These are phyloP conservation scores for Luzula sylvatica DNA, from an alignment of 176 grass and related monocot species.

Conservation along the genomic window DNA sequence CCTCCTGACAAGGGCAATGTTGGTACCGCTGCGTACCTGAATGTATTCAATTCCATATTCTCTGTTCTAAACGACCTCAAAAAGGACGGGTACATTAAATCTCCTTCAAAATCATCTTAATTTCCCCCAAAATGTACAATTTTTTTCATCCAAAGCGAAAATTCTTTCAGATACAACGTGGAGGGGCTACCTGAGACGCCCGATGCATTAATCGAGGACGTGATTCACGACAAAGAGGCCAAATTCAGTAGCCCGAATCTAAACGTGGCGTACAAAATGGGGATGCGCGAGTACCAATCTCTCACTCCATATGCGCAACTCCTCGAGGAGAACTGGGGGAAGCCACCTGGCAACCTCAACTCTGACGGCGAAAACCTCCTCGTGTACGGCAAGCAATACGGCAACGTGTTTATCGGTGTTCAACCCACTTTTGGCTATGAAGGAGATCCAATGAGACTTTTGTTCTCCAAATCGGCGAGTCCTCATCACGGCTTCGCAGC, in stretches of 20 bases:
- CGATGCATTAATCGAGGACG: slow-evolving; percentile 75
- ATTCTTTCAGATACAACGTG: slow-evolving; percentile 64
- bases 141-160: no score
- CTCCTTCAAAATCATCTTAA: not conserved
- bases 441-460: slow-evolving; percentile 92
- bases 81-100: slow-evolving; percentile 30
- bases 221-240: slow-evolving; percentile 98
- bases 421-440: slow-evolving; percentile 97
- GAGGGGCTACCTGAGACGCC: slow-evolving; percentile 73
- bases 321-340: slow-evolving; percentile 98
- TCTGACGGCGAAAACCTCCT: slow-evolving; percentile 87
- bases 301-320: slow-evolving; percentile 70
- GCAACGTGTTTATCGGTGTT: slow-evolving; percentile 93
- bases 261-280: slow-evolving; percentile 84
- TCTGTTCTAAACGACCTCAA: slow-evolving; percentile 68
- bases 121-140: not conserved
- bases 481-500: slow-evolving; percentile 95
- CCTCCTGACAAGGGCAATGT: slow-evolving; percentile 98
- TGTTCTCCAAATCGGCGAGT: slow-evolving; percentile 93
- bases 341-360: slow-evolving; percentile 86
- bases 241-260: slow-evolving; percentile 98
- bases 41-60: slow-evolving; percentile 88
- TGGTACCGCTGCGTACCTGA: slow-evolving; percentile 81
- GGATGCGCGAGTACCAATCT: slow-evolving; percentile 66
- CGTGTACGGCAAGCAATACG: slow-evolving; percentile 93